Conservation (phyloP, 2,329 filamentous ascomycete genomes). For the Alternaria angustiovoidea region DNA sequence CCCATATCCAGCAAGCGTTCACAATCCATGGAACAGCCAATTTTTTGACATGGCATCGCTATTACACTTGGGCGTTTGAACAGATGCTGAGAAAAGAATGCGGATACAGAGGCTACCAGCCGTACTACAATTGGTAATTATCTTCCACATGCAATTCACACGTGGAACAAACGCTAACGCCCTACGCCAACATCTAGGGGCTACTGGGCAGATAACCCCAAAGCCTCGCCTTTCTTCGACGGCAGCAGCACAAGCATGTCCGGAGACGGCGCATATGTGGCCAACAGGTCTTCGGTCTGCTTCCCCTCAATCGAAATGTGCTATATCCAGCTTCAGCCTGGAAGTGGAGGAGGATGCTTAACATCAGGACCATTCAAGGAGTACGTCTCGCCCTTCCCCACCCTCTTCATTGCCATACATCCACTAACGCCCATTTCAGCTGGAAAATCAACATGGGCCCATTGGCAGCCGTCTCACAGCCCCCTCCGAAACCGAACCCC, state of each 20-base stretch:
- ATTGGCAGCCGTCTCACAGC: conserved; percentile 45
- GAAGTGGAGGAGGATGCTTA: conserved; percentile 66
- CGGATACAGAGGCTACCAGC: conserved; percentile 53
- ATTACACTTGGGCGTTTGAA: conserved; percentile 55
- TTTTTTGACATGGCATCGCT: conserved; percentile 54
- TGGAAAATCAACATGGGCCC: conserved; percentile 59
- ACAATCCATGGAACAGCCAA: conserved; percentile 19
- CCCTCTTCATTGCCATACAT: not conserved
- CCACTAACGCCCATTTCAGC: conserved; percentile 16
- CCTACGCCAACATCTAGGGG: conserved; percentile 56
- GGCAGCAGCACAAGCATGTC: conserved; percentile 59
- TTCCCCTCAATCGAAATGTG: conserved; percentile 34
- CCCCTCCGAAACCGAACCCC: conserved; percentile 39
- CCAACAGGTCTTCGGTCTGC: conserved; percentile 39
- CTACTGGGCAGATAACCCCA: conserved; percentile 54
- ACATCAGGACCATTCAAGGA: conserved; percentile 61
- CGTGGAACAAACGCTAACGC: not conserved
- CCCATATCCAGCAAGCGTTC: conserved; percentile 3
- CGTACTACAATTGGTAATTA: conserved; percentile 43
- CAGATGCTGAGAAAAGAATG: conserved; percentile 53
- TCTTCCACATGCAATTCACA: no score
- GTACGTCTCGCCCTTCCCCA: conserved; percentile 15
- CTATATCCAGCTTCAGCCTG: conserved; percentile 55
- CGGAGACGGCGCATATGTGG: conserved; percentile 55
- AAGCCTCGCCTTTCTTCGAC: conserved; percentile 63